Base-by-base conservation (phyloP, 2,329 filamentous ascomycete species). In the Cyanodermella asteris region DNA sequence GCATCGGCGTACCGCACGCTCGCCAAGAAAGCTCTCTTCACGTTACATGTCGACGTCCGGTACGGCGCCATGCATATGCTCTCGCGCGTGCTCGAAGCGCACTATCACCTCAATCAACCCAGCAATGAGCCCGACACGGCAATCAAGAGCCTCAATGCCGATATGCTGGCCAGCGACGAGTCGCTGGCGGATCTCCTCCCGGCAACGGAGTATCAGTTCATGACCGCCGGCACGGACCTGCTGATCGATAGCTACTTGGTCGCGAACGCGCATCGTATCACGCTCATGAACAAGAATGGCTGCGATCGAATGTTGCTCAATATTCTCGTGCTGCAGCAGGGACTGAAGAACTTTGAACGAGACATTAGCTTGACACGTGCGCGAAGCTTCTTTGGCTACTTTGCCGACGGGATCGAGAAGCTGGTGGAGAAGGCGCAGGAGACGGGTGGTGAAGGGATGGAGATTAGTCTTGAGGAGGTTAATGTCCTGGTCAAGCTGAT, bases 261-360 rank as follows among this genome's bases (percentile, higher is more conserved):
- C 18, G 56, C 68, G 31, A 75, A 75, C 33, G 67, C 71, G 20
- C 24, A 20, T 2, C 54, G 60, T 11, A 63, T 65, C 41, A 74
- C 84, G 22, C 70, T 73, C 6, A 84, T 97, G 70, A 93, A 97
- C 45, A 55, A 52, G 18, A 66, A 74, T 38, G 87, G 87, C 20
- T 77, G 72, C 31, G 68, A 71, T n/a, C 66, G 81, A 18, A 81
- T 97, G 66, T 73, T 81, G 45, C 66, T 94, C 40, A 91, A 97
- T 45, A 80, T 93, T 24, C 61, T 93, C 13, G 87, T 97, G 20
- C 56, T 97, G 25, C 84, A 94, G 50, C 87, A 97, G 45, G 93
- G 91, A 40, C 65, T 97, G 28, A 91, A 91, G 54, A 91, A 91
- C 36, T 72, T 97, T 26, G 80, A 87, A 46, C 58, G 64, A 2